These are phyloP conservation scores for Hamamelis virginiana DNA, from an alignment of 164 flowering plant genomes.

Conservation along the genomic window DNA sequence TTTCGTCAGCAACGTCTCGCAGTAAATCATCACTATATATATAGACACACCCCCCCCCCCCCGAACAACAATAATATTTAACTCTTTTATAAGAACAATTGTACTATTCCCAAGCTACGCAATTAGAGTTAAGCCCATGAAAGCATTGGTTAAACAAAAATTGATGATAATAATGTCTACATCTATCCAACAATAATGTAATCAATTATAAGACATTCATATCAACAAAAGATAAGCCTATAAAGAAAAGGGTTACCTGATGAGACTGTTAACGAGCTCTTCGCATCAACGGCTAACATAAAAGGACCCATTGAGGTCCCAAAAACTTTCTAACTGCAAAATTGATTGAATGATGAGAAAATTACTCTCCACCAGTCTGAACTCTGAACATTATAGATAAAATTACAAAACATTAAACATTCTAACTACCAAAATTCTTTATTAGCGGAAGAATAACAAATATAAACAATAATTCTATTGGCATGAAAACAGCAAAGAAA, in stretches of 20 bases:
- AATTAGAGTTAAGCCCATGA: neutral
- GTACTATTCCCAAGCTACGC: neutral
- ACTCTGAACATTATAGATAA: too few species aligned
- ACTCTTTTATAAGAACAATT: neutral
- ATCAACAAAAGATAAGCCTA: neutral
- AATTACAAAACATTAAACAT: neutral
- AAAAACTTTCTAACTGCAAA: slow-evolving; percentile 1
- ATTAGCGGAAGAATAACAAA: too few species aligned
- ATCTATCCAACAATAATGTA: neutral
- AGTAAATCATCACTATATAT: too few species aligned
- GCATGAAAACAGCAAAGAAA: too few species aligned
- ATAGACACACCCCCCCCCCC: too few species aligned
- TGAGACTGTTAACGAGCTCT: slow-evolving; percentile 29
- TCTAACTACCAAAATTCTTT: neutral
- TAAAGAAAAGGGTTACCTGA: slow-evolving; percentile 26
- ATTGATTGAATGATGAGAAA: neutral
- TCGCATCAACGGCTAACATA: slow-evolving; percentile 38
- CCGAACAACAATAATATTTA: too few species aligned
- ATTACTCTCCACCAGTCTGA: neutral
- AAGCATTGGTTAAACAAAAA: neutral
- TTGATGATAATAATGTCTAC: neutral
- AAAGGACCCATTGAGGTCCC: slow-evolving; percentile 39
- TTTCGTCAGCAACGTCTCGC: too few species aligned
- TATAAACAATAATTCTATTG: too few species aligned
- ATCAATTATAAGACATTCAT: neutral